phyloP scores from a whole-genome alignment of 2,329 filamentous ascomycete genomes.

The Aureobasidium uvarum region DNA sequence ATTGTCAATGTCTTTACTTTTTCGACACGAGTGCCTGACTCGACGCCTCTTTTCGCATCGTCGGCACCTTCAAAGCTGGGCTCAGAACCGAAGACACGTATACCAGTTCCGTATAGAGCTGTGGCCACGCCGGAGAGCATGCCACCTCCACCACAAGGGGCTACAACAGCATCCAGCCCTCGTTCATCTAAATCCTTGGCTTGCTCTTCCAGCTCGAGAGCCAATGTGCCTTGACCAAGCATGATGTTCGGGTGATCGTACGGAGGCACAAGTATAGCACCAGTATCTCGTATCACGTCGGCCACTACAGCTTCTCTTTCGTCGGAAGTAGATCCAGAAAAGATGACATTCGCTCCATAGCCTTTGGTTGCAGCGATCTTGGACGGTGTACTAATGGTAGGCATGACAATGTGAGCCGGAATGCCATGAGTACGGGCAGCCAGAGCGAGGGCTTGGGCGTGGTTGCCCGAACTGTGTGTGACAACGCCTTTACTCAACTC shows the following conservation, averaged over 20 bases:
- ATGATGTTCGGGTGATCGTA: slow-evolving; percentile 93
- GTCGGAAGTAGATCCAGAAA: slow-evolving; percentile 73
- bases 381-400: slow-evolving; percentile 73
- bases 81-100: slow-evolving; percentile 81
- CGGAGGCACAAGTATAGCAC: slow-evolving; percentile 77
- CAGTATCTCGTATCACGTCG: slow-evolving; percentile 67
- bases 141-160: slow-evolving; percentile 84
- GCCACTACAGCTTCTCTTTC: slow-evolving; percentile 77
- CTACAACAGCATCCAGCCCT: slow-evolving; percentile 59
- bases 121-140: slow-evolving; percentile 82
- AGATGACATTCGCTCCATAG: slow-evolving; percentile 75
- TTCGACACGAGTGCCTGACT: slow-evolving; percentile 61
- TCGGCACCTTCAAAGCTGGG: slow-evolving; percentile 80
- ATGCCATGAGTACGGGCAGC: slow-evolving; percentile 72
- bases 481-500: slow-evolving; percentile 69
- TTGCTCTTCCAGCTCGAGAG: slow-evolving; percentile 77
- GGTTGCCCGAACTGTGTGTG: slow-evolving; percentile 89
- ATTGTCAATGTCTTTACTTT: slow-evolving; percentile 74
- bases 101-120: slow-evolving; percentile 67
- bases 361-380: slow-evolving; percentile 81
- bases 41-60: slow-evolving; percentile 72
- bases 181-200: slow-evolving; percentile 51
- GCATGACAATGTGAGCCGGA: slow-evolving; percentile 89
- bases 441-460: slow-evolving; percentile 87
- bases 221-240: slow-evolving; percentile 87